phyloP scores from a whole-genome alignment of 352 stramenopile species.

The Globisporangium polare region DNA sequence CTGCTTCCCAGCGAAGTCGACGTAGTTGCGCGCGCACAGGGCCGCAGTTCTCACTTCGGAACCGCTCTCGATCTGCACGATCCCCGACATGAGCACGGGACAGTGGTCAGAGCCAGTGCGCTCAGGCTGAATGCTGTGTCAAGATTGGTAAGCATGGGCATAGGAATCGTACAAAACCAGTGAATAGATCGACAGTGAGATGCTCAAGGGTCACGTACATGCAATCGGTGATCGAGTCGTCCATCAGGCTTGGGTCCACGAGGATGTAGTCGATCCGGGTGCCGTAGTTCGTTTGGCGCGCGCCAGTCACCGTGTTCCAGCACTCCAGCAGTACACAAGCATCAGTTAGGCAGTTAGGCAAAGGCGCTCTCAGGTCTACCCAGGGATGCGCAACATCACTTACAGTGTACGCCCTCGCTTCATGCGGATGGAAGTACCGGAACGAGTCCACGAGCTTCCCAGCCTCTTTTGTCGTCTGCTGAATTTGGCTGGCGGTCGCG shows the following conservation, averaged over 20 bases:
- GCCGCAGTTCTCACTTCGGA: constrained; percentile 26
- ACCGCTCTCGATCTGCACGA: constrained; percentile 28
- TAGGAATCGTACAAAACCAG: too few relatives aligned
- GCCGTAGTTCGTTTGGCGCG: constrained; percentile 88
- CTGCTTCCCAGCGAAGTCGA: constrained; percentile 75
- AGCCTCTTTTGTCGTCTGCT: neutral
- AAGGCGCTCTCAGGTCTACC: neutral
- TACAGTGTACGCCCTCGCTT: constrained; percentile 80
- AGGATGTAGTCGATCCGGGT: constrained; percentile 91
- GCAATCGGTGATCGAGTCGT: constrained; percentile 42
- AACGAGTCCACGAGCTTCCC: constrained; percentile 73
- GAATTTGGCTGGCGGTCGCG: neutral
- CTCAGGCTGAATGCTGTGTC: constrained; percentile 42
- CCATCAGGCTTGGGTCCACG: constrained; percentile 46
- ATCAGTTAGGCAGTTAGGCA: constrained; percentile 3
- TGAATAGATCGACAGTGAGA: too few relatives aligned
- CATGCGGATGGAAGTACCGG: constrained; percentile 65
- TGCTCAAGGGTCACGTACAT: too few relatives aligned
- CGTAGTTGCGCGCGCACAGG: constrained; percentile 66
- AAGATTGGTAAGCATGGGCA: neutral
- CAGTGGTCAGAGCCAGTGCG: constrained; percentile 78
- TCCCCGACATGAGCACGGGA: constrained; percentile 48
- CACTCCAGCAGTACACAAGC: constrained; percentile 36
- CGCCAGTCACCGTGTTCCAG: constrained; percentile 84
- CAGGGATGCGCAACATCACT: too few relatives aligned